Evolutionary conservation across 495 filamentous ascomycete species (phyloP).

Genomic region (Venustampulla echinocandica): DNA sequence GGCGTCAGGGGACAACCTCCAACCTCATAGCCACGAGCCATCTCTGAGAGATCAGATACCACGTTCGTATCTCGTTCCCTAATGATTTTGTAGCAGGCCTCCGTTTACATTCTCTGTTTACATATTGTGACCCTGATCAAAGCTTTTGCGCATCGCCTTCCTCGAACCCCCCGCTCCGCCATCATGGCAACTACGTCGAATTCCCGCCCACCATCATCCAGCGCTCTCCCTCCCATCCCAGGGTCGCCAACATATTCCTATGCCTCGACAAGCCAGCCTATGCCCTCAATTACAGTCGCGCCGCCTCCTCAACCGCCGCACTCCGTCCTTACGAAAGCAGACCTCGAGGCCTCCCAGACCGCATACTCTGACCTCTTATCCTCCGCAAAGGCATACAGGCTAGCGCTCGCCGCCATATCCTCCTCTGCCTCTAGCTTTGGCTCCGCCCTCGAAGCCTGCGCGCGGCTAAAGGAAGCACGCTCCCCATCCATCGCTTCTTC

Average conservation of each 20-base stretch:
- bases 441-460: conserved; percentile 51
- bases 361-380: conserved; percentile 52
- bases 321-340: conserved; percentile 48
- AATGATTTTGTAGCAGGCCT: too few species aligned
- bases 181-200: conserved; percentile 8
- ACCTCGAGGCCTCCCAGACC: conserved; percentile 49
- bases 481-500: conserved; percentile 35
- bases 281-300: conserved; percentile 40
- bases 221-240: conserved; percentile 44
- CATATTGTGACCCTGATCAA: too few species aligned
- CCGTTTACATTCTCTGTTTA: too few species aligned
- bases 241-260: conserved; percentile 51
- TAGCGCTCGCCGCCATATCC: conserved; percentile 48
- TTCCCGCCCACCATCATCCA: conserved; percentile 33
- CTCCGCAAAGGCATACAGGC: conserved; percentile 50
- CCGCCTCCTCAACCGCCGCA: conserved; percentile 46
- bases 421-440: conserved; percentile 52
- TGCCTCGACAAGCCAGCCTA: conserved; percentile 50
- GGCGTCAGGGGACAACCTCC: conserved; percentile 2
- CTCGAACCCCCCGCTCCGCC: too few species aligned
- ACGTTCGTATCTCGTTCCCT: too few species aligned
- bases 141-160: neutral
- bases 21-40: neutral
- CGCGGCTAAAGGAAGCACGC: conserved; percentile 53
- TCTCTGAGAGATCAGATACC: neutral